Evolutionary conservation across 441 rosid genomes (phyloP).

Genomic region (Sinapis alba): DNA sequence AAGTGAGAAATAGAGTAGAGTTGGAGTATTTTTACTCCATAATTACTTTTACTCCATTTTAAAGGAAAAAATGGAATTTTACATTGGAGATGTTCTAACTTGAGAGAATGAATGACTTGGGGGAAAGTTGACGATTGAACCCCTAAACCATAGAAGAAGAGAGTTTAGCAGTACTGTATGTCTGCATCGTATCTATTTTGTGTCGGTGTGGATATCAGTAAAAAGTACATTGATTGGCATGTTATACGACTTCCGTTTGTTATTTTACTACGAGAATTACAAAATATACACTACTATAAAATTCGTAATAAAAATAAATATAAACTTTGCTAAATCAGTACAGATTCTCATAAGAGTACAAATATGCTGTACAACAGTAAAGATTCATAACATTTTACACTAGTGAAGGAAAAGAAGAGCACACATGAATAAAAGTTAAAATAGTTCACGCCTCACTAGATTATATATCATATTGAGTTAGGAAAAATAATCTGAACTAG

Average conservation of each 20-base stretch:
- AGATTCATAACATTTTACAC: background rate
- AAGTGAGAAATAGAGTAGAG: too few species aligned
- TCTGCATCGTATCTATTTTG: background rate
- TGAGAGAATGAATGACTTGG: too few species aligned
- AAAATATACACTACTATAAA: background rate
- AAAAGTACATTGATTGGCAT: constrained; percentile 1
- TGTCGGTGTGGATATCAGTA: background rate
- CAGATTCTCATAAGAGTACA: constrained; percentile 5
- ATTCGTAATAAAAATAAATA: background rate
- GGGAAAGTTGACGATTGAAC: background rate
- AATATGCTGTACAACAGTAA: background rate
- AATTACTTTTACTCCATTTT: too few species aligned
- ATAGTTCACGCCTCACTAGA: background rate
- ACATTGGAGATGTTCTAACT: too few species aligned
- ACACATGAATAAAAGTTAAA: background rate
- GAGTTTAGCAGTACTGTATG: background rate
- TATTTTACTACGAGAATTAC: constrained; percentile 4
- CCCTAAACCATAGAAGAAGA: background rate
- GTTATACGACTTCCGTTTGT: background rate
- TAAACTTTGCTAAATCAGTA: background rate
- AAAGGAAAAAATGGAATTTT: too few species aligned
- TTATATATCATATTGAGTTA: constrained; percentile 7
- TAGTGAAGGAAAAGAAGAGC: background rate
- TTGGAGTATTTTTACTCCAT: too few species aligned
- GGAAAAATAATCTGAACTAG: background rate